Conservation (phyloP, 2,329 filamentous ascomycete species). For the Aspergillus texensis region DNA sequence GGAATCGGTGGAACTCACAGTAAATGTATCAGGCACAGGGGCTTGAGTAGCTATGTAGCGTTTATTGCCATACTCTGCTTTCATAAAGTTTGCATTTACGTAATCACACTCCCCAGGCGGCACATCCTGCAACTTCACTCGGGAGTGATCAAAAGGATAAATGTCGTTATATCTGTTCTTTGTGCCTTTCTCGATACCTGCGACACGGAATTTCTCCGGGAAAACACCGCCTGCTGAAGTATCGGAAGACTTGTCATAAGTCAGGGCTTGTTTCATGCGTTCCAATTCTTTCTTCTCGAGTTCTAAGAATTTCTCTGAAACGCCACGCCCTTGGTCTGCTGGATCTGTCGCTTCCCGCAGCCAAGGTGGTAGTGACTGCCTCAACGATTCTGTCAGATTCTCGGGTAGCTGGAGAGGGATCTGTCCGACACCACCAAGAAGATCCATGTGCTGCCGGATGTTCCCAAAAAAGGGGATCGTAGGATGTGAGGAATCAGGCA, state of each 20-base stretch:
- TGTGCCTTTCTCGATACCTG: slow-evolving; percentile 87
- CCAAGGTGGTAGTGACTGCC: slow-evolving; percentile 71
- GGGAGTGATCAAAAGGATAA: slow-evolving; percentile 89
- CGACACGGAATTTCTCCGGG: slow-evolving; percentile 67
- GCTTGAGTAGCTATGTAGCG: slow-evolving; percentile 95
- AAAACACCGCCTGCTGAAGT: slow-evolving; percentile 45
- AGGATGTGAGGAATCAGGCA: slow-evolving; percentile 68
- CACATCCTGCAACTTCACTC: slow-evolving; percentile 76
- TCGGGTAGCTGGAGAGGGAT: slow-evolving; percentile 63
- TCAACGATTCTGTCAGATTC: slow-evolving; percentile 50
- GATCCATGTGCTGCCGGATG: slow-evolving; percentile 94
- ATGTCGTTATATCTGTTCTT: slow-evolving; percentile 99
- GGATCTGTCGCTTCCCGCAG: slow-evolving; percentile 68
- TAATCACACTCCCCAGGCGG: slow-evolving; percentile 79
- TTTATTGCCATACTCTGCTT: slow-evolving; percentile 80
- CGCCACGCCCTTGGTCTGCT: slow-evolving; percentile 73
- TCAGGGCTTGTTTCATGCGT: slow-evolving; percentile 85
- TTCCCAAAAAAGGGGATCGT: slow-evolving; percentile 93
- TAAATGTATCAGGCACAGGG: slow-evolving; percentile 87
- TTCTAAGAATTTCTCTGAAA: slow-evolving; percentile 79
- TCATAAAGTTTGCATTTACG: slow-evolving; percentile 88
- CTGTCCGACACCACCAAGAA: slow-evolving; percentile 90
- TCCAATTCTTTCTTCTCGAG: slow-evolving; percentile 86
- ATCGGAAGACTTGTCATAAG: slow-evolving; percentile 61
- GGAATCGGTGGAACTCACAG: slow-evolving; percentile 59